A percentile compares a stretch with the other conserved stretches of the same genome.
These are phyloP conservation scores for Phytophthora boehmeriae DNA, from an alignment of 352 stramenopile species.

Conservation along the genomic window DNA sequence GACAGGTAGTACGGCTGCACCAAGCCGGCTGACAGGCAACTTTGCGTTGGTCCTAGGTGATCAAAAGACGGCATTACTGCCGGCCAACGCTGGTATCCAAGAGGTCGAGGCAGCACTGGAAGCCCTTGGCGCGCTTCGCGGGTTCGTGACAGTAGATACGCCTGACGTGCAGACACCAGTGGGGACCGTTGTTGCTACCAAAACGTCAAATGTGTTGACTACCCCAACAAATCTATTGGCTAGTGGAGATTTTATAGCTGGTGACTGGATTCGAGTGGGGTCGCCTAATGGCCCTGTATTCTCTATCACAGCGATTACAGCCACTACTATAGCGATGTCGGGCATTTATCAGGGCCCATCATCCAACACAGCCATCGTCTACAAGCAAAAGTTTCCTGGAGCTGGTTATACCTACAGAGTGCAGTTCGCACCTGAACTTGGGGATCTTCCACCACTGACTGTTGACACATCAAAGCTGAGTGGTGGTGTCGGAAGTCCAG, in stretches of 20 bases:
- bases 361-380: conserved; percentile 63
- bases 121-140: conserved; percentile 72
- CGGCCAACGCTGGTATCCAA: conserved; percentile 81
- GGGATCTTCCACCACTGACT: conserved; percentile 58
- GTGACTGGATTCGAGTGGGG: conserved; percentile 94
- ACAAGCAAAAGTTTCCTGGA: conserved; percentile 69
- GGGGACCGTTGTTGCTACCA: conserved; percentile 71
- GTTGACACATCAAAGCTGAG: conserved; percentile 62
- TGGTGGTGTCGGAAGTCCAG: conserved; percentile 38
- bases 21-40: conserved; percentile 56
- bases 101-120: conserved; percentile 82
- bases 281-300: conserved; percentile 86
- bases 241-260: conserved; percentile 58
- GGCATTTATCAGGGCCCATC: conserved; percentile 81
- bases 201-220: conserved; percentile 76
- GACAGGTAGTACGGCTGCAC: conserved; percentile 50
- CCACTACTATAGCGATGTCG: conserved; percentile 84
- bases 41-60: conserved; percentile 82
- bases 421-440: conserved; percentile 75
- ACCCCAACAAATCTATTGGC: conserved; percentile 63
- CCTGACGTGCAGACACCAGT: conserved; percentile 85
- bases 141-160: conserved; percentile 87
- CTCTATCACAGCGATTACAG: conserved; percentile 69
- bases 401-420: conserved; percentile 76
- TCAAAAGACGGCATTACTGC: conserved; percentile 57